Base-by-base conservation (phyloP, 139 green algal species). In the Chlorella sp. region DNA sequence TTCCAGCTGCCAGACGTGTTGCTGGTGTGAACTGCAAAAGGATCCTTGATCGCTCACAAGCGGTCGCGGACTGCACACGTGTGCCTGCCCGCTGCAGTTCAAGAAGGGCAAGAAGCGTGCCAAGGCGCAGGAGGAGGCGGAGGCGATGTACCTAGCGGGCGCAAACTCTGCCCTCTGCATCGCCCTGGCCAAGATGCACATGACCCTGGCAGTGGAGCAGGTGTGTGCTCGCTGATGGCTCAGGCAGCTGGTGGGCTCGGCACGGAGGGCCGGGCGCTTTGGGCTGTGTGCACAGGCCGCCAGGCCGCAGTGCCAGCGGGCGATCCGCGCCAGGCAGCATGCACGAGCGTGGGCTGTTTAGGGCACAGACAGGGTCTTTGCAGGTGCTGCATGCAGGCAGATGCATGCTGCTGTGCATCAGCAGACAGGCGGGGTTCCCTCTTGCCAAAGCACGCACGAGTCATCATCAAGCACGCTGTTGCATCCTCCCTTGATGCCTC, bases 81-180 rank as follows among this genome's bases (percentile, higher is more conserved):
- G 22, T 28, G 64, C 64, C 64, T 14, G 21, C 64, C 64, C 42
- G 5, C 28, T 75, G 26, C 85, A 89, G 85, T 89, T 89, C 71
- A 89, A 89, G 22, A 82, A 83, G 85, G 85, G 85, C 69, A 89
- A 89, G 69, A 89, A 89, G 85, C 85, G 85, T n/a, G 69, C 42
- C 30, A 68, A 82, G 85, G 85, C 85, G 42, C 71, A 64, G 85
- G 71, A 89, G 85, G 85, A 89, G 85, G 64, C 71, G 48, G 85
- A 89, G 69, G 42, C 69, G 40, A 76, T 89, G 40, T 82, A 82
- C 39, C 26, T 66, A 32, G 60, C 69, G 0, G 71, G 42, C 26
- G 34, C 85, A 28, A 83, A 79, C 85, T 81, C 57, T 5, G 69
- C 85, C 18, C 69, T 89, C 3, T 89, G 85, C 71, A 89, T 89